phyloP scores from a whole-genome alignment of 1,284 basidiomycete species.

The Sphagnurus paluster region DNA sequence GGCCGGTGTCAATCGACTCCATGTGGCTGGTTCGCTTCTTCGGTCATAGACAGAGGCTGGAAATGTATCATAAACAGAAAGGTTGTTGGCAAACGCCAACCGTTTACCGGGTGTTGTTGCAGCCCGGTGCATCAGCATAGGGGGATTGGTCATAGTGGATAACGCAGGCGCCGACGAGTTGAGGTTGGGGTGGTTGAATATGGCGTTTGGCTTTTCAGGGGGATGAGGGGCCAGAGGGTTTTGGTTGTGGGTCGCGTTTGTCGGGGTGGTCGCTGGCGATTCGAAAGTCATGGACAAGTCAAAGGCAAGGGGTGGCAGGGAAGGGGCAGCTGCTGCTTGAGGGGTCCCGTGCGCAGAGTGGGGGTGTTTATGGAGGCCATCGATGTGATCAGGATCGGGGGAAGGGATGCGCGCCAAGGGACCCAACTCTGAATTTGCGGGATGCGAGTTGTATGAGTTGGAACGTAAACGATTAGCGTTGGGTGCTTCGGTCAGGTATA shows the following conservation, averaged over 20 bases:
- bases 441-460: constrained; percentile 76
- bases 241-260: constrained; percentile 23
- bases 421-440: constrained; percentile 56
- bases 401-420: constrained; percentile 78
- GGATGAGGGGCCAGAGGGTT: constrained; percentile 22
- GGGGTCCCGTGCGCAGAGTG: constrained; percentile 44
- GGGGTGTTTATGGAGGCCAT: constrained; percentile 75
- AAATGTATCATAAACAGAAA: constrained; percentile 96
- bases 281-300: constrained; percentile 40
- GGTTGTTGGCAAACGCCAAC: constrained; percentile 86
- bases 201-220: constrained; percentile 29
- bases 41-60: constrained; percentile 89
- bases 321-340: constrained; percentile 28
- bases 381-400: constrained; percentile 82
- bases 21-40: constrained; percentile 93
- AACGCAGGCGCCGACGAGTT: constrained; percentile 90
- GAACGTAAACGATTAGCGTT: constrained; percentile 60
- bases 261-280: constrained; percentile 32
- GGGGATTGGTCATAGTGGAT: constrained; percentile 52
- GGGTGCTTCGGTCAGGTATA: constrained; percentile 45
- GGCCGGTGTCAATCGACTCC: constrained; percentile 92
- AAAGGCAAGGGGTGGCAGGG: constrained; percentile 65
- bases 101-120: constrained; percentile 70
- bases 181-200: constrained; percentile 77
- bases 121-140: constrained; percentile 59